phyloP scores from a whole-genome alignment of 257 asterid species.

The Solanum chiquidenum region DNA sequence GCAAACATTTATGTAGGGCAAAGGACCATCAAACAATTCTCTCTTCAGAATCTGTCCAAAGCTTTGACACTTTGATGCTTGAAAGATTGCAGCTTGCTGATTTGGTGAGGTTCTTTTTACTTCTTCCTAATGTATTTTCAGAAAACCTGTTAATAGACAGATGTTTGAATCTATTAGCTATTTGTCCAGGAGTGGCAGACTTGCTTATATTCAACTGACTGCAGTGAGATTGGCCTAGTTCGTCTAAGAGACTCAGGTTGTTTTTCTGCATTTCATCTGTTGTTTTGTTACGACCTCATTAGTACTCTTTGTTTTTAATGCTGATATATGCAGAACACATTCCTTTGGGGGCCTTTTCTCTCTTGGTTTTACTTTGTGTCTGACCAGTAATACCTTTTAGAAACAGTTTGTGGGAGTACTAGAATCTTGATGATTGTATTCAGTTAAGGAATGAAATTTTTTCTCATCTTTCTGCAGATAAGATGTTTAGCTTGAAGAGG shows the following conservation, averaged over 20 bases:
- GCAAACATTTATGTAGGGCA: conserved; percentile 30
- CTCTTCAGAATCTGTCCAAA: conserved; percentile 32
- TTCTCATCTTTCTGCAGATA: conserved; percentile 35
- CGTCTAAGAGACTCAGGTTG: conserved; percentile 53
- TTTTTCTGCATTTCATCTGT: conserved; percentile 1
- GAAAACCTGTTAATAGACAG: conserved; percentile 1
- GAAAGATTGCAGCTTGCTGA: conserved; percentile 67
- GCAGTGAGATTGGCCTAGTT: conserved; percentile 87
- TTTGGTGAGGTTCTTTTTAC: conserved; percentile 42
- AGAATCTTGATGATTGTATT: not conserved
- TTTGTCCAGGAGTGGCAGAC: conserved; percentile 67
- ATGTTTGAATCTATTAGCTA: not conserved
- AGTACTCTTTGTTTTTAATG: not conserved
- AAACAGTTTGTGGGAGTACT: not conserved
- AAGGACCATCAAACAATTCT: conserved; percentile 32
- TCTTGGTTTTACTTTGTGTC: not conserved
- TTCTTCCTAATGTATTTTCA: not conserved
- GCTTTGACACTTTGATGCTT: conserved; percentile 32
- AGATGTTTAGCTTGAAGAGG: conserved; percentile 71
- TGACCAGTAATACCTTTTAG: not conserved
- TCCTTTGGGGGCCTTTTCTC: not conserved
- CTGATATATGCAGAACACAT: not conserved
- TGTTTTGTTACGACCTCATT: not conserved
- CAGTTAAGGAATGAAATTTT: not conserved
- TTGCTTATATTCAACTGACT: conserved; percentile 61